Percentiles rank a stretch among this genome's conserved stretches.
phyloP scores from a whole-genome alignment of 148 eudicot species.

The Diospyros lotus region DNA sequence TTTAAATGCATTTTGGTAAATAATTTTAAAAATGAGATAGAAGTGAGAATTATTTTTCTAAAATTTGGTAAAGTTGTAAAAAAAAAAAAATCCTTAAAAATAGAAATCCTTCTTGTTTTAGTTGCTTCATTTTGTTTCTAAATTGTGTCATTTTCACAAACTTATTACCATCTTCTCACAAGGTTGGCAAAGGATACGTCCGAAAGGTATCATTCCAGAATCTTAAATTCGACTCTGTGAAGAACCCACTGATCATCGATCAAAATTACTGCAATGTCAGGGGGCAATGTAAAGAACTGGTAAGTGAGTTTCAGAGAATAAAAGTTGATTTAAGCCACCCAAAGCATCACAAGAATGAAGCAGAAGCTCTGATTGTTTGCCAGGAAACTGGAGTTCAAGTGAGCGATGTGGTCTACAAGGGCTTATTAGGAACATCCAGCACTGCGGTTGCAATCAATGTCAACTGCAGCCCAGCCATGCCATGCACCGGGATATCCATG shows the following conservation, averaged over 20 bases:
- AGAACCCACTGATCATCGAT: conserved; percentile 57
- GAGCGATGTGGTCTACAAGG: conserved; percentile 43
- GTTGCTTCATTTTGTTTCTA: too few species aligned
- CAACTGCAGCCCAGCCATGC: conserved; percentile 41
- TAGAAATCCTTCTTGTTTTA: too few species aligned
- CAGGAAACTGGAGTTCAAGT: conserved; percentile 43
- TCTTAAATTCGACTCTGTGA: conserved; percentile 31
- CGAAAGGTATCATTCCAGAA: conserved; percentile 40
- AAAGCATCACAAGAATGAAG: too few species aligned
- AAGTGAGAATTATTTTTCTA: too few species aligned
- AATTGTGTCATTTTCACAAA: neutral
- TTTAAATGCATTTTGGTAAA: too few species aligned
- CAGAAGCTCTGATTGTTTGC: neutral
- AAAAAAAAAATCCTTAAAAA: too few species aligned
- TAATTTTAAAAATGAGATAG: too few species aligned
- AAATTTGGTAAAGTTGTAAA: too few species aligned
- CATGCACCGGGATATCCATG: conserved; percentile 35
- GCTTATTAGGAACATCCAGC: conserved; percentile 39
- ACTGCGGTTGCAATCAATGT: conserved; percentile 40
- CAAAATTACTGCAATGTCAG: conserved; percentile 41
- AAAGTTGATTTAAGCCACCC: neutral
- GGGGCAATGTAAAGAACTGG: conserved; percentile 26
- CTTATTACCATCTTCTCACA: neutral
- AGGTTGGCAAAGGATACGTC: conserved; percentile 53
- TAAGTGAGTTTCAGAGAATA: neutral